These are phyloP conservation scores for Arthromyces matolae DNA, from an alignment of 768 basidiomycete genomes.

Conservation along the genomic window DNA sequence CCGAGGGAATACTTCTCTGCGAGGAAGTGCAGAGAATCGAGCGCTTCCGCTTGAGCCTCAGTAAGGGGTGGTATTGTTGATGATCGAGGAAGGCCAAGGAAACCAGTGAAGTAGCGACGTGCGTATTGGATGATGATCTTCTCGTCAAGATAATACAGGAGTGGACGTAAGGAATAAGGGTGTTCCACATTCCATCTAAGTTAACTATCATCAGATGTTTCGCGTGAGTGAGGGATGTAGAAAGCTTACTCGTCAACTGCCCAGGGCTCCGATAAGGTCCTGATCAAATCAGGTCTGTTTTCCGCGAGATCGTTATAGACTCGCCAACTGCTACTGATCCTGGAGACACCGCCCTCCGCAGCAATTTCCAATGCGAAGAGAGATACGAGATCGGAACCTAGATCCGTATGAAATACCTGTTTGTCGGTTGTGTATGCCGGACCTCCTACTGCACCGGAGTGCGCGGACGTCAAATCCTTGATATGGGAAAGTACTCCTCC, in stretches of 20 bases:
- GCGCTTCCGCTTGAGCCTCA: constrained; percentile 45
- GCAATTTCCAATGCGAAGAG: constrained; percentile 40
- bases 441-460: constrained; percentile 16
- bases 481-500: constrained; percentile 22
- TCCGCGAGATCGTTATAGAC: constrained; percentile 47
- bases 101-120: constrained; percentile 41
- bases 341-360: constrained; percentile 42
- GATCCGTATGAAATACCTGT: constrained; percentile 24
- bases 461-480: constrained; percentile 19
- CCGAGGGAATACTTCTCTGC: constrained; percentile 40
- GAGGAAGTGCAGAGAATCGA: constrained; percentile 42
- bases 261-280: constrained; percentile 40
- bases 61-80: constrained; percentile 42
- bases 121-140: constrained; percentile 45
- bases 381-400: constrained; percentile 19
- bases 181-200: constrained; percentile 34
- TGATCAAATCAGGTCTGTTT: constrained; percentile 42
- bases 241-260: constrained; percentile 33
- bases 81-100: constrained; percentile 27
- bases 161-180: constrained; percentile 32
- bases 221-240: background rate
- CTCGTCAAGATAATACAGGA: constrained; percentile 36
- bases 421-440: constrained; percentile 26
- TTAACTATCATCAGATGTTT: background rate
- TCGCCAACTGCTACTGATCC: constrained; percentile 39